These are phyloP conservation scores for Elymus sibiricus DNA, from an alignment of 176 grass and related monocot genomes.

Conservation along the genomic window DNA sequence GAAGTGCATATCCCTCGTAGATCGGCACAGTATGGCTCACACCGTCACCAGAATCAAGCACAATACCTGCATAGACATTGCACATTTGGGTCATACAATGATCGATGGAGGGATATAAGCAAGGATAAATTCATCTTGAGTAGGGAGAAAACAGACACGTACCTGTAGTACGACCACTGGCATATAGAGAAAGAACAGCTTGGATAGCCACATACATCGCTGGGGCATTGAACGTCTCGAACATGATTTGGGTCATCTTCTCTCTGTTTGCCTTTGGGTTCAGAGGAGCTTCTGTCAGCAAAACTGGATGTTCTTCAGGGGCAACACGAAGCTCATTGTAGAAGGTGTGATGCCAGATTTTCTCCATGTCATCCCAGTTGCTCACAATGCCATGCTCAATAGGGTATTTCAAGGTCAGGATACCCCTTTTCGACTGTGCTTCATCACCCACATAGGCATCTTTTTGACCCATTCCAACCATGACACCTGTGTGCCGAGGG, in stretches of 20 bases:
- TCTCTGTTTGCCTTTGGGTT: constrained; percentile 46
- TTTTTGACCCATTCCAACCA: constrained; percentile 42
- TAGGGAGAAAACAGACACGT: not conserved
- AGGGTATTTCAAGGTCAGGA: constrained; percentile 37
- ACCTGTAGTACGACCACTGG: constrained; percentile 43
- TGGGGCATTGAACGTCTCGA: constrained; percentile 48
- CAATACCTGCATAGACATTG: constrained; percentile 44
- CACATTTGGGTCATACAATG: not conserved
- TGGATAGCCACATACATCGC: constrained; percentile 46
- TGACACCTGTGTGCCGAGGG: constrained; percentile 40
- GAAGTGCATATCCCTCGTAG: constrained; percentile 50
- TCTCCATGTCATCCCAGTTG: constrained; percentile 53
- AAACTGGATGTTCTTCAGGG: constrained; percentile 35
- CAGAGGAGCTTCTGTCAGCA: constrained; percentile 43
- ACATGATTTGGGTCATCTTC: constrained; percentile 53
- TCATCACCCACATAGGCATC: constrained; percentile 42
- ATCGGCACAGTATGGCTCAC: constrained; percentile 48
- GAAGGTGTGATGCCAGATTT: constrained; percentile 48
- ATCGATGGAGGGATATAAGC: not conserved
- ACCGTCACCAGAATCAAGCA: constrained; percentile 54
- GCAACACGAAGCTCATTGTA: constrained; percentile 49
- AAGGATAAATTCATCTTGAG: not conserved
- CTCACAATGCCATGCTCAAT: constrained; percentile 43
- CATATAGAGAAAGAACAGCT: constrained; percentile 44
- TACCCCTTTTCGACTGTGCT: constrained; percentile 38